A percentile compares a stretch with the other conserved stretches of the same genome.
Conservation (phyloP, 192 early-diverging fungal species). For the Lunasporangiospora selenospora region DNA sequence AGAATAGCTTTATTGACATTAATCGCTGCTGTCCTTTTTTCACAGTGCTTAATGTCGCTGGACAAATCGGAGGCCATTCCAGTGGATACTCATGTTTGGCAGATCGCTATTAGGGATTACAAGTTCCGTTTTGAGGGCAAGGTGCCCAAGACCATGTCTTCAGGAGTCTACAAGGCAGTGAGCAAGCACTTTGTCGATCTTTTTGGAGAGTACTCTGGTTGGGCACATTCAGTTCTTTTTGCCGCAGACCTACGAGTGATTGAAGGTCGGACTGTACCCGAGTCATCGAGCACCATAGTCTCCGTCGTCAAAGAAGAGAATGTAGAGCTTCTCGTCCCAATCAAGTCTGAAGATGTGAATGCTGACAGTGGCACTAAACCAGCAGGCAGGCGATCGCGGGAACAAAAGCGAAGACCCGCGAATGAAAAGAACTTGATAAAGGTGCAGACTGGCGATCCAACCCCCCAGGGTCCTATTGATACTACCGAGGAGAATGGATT, state of each 20-base stretch:
- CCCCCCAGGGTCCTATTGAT: no score
- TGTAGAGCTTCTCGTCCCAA: not conserved
- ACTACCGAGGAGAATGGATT: no score
- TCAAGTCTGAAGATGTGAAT: slow-evolving; percentile 3
- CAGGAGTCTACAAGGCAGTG: slow-evolving; percentile 71
- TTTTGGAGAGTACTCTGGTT: slow-evolving; percentile 85
- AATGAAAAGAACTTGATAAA: no score
- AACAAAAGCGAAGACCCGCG: no score
- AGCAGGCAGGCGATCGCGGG: no score
- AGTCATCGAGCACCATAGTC: not conserved
- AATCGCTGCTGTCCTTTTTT: not conserved
- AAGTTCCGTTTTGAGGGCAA: slow-evolving; percentile 55
- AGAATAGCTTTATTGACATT: not conserved
- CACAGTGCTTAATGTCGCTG: slow-evolving; percentile 82
- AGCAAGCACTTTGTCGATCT: slow-evolving; percentile 72
- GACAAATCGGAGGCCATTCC: slow-evolving; percentile 85
- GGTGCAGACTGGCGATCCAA: no score
- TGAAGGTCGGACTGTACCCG: slow-evolving; percentile 24
- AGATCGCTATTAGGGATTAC: slow-evolving; percentile 88
- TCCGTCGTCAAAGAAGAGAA: slow-evolving; percentile 11
- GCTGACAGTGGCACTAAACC: not conserved
- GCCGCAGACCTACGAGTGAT: slow-evolving; percentile 53
- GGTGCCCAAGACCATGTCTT: slow-evolving; percentile 66
- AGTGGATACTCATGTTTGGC: slow-evolving; percentile 97
- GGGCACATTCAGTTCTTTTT: slow-evolving; percentile 74